Percentiles rank a stretch among this genome's conserved stretches.
phyloP scores from a whole-genome alignment of 306 rosid species.

The Delonix regia region DNA sequence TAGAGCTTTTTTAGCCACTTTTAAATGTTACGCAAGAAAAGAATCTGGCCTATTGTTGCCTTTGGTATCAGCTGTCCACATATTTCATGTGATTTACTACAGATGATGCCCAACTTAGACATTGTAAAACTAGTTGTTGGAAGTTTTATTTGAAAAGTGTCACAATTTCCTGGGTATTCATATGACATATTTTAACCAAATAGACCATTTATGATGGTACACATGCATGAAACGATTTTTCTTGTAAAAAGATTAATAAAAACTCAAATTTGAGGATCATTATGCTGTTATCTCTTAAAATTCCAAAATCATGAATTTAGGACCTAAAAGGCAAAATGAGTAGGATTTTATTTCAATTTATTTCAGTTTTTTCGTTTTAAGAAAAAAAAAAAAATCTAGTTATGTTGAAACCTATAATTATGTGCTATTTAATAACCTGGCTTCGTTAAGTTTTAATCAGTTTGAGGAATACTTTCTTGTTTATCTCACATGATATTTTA shows the following conservation, averaged over 20 bases:
- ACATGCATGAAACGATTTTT: background rate
- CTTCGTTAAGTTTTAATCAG: slow-evolving; percentile 11
- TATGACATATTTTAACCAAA: background rate
- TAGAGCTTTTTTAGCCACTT: slow-evolving; percentile 21
- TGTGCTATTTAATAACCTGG: slow-evolving; percentile 8
- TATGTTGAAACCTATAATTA: slow-evolving; percentile 1
- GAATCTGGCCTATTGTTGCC: slow-evolving; percentile 19
- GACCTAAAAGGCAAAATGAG: background rate
- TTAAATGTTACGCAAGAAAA: slow-evolving; percentile 26
- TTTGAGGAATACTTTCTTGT: slow-evolving; percentile 15
- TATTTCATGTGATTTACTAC: slow-evolving; percentile 26
- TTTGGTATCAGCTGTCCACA: slow-evolving; percentile 14
- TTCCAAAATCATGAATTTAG: background rate
- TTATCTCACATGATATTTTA: background rate
- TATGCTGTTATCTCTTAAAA: slow-evolving; percentile 13
- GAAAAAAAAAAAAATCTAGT: background rate
- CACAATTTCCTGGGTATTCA: slow-evolving; percentile 11
- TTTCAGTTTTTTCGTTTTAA: background rate
- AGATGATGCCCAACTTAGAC: slow-evolving; percentile 22
- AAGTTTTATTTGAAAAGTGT: slow-evolving; percentile 18
- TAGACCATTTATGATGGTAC: slow-evolving; percentile 11
- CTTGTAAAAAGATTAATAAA: background rate
- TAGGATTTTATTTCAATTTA: background rate
- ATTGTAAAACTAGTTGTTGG: slow-evolving; percentile 11
- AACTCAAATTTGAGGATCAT: slow-evolving; percentile 1